Evolutionary conservation across 1,284 basidiomycete species (phyloP), one percentile per base, ranked within the genome.

Genomic region (Boletus mariae): DNA sequence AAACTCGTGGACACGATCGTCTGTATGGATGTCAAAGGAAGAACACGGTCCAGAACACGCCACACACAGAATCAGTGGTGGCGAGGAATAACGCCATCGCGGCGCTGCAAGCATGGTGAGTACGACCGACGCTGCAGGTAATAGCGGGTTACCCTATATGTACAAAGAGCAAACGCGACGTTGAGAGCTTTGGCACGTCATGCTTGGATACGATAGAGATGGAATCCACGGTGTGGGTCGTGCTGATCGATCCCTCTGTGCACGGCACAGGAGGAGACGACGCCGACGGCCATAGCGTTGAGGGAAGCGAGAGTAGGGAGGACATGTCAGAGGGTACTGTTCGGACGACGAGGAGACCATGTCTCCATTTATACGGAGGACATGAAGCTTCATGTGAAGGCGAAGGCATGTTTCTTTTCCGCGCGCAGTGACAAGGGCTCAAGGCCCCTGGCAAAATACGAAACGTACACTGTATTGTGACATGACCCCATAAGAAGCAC

Each of bases 1-100:
- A 92, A 70, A 61, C 80, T 83, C 17, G 90, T 91, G 28, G 90
- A 92, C 38, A 92, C 85, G 55, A 92, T 87, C 2, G 87, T 89
- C 88, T 91, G 56, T 26, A 34, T 51, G 45, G 51, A 55, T 58
- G 57, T 58, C 57, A 62, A 51, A 34, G 57, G 48, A 51, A 53
- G 52, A 55, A 53, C 28, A 34, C 43, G 51, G 42, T 49, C 47
- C 51, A 56, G 51, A 53, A 48, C 29, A 51, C 49, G 45, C 13
- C 42, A 73, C 85, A 59, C 63, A 91, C 89, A 51, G 87, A 81
- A 70, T 91, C 88, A 17, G 88, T 91, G 12, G 90, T 91, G 7
- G 88, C 88, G 11, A 91, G 80, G 67, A 91, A 91, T 54, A 90
- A 66, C 12, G 87, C 77, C 68, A 90, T 67, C 4, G 87, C 88